Evolutionary conservation across 441 rosid genomes (phyloP).

Genomic region (Erysimum pusillum): DNA sequence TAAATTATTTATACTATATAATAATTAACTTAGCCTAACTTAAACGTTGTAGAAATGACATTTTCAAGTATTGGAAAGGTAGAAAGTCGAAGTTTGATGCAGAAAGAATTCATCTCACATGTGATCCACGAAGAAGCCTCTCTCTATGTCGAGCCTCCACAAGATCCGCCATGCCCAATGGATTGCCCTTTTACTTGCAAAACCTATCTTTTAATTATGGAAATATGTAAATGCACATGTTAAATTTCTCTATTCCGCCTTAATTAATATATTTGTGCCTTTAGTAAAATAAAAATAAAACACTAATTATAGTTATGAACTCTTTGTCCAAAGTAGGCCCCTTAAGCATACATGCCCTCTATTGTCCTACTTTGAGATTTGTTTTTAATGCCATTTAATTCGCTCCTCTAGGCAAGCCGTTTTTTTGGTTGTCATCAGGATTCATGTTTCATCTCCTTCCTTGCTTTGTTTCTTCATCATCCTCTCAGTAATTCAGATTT

Average conservation of each 20-base stretch:
- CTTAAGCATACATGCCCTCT: no score
- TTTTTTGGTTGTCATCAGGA: not conserved
- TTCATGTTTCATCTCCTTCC: not conserved
- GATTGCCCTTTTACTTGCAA: slow-evolving; percentile 1
- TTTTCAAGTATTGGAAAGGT: not conserved
- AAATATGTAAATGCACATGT: slow-evolving; percentile 2
- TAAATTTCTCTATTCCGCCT: not conserved
- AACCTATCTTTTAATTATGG: not conserved
- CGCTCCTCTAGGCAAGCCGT: not conserved
- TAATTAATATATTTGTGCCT: not conserved
- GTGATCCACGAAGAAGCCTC: not conserved
- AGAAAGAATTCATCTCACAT: not conserved
- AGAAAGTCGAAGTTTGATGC: slow-evolving; percentile 14
- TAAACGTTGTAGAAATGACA: not conserved
- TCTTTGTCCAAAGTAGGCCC: no score
- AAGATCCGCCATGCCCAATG: not conserved
- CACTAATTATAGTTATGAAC: not conserved
- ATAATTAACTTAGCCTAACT: not conserved
- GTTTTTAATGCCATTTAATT: not conserved
- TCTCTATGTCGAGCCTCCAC: not conserved
- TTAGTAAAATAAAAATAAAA: not conserved
- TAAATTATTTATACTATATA: not conserved
- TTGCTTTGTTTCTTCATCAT: not conserved
- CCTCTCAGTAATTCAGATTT: not conserved
- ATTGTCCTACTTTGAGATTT: no score